These are phyloP conservation scores for Globisporangium irregulare DNA, from an alignment of 352 stramenopile species.

Conservation along the genomic window DNA sequence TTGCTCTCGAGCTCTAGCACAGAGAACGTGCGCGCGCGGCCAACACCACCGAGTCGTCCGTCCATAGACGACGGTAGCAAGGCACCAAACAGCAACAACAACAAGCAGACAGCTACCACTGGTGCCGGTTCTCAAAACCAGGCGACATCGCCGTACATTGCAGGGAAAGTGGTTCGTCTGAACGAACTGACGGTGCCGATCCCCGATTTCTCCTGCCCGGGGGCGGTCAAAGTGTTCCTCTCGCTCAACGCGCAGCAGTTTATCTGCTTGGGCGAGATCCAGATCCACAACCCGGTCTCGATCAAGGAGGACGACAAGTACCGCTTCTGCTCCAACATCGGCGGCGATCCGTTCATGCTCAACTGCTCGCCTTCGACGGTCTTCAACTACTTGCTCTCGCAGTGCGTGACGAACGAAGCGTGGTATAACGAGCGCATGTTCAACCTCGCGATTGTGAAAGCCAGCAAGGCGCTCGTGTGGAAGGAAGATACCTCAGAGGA, in stretches of 20 bases:
- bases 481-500: not conserved
- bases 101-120: not conserved
- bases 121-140: not conserved
- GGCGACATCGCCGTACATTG: conserved; percentile 33
- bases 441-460: conserved; percentile 23
- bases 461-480: conserved; percentile 17
- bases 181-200: conserved; percentile 54
- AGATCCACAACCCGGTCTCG: conserved; percentile 48
- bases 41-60: conserved; percentile 5
- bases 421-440: conserved; percentile 27
- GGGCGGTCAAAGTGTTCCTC: conserved; percentile 47
- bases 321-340: conserved; percentile 65
- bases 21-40: conserved; percentile 14
- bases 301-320: conserved; percentile 51
- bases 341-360: conserved; percentile 47
- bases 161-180: conserved; percentile 39
- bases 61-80: not conserved
- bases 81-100: not conserved
- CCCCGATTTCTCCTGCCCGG: conserved; percentile 46
- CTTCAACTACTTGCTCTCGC: conserved; percentile 32
- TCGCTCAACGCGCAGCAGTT: conserved; percentile 79
- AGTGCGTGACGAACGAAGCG: conserved; percentile 46
- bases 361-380: conserved; percentile 55
- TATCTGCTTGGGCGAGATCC: conserved; percentile 49
- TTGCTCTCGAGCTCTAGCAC: conserved; percentile 19